Conservation (phyloP, 257 asterid species). For the Salvia hispanica region DNA sequence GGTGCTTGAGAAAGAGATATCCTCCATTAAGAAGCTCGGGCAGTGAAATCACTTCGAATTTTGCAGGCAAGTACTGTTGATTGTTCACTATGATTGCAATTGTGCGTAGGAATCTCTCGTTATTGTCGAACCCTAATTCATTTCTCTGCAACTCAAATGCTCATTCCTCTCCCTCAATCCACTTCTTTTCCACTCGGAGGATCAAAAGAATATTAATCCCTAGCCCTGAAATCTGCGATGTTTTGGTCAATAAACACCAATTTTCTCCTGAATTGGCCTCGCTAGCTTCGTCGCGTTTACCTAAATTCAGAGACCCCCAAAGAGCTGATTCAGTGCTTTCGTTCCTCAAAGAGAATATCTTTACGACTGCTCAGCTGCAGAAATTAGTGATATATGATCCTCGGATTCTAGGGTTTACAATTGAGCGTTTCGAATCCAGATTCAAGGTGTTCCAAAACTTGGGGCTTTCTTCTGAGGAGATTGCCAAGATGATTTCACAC, state of each 20-base stretch:
- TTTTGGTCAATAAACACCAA: neutral
- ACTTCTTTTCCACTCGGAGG: too few species aligned
- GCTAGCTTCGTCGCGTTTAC: neutral
- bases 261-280: constrained; percentile 37
- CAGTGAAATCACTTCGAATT: neutral
- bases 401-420: neutral
- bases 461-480: constrained; percentile 4
- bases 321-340: constrained; percentile 15
- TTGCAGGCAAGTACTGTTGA: neutral
- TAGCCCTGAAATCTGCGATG: neutral
- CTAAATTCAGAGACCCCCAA: neutral
- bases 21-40: too few species aligned
- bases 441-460: neutral
- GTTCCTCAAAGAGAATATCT: constrained; percentile 5
- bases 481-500: neutral
- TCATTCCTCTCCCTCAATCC: too few species aligned
- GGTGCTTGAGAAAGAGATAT: too few species aligned
- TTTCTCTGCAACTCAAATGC: neutral
- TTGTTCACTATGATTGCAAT: neutral
- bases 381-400: neutral
- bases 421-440: neutral
- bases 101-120: neutral
- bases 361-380: neutral
- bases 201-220: neutral
- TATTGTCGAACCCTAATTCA: neutral